Conservation (phyloP, 257 asterid genomes). For the Forsythia suspensa region DNA sequence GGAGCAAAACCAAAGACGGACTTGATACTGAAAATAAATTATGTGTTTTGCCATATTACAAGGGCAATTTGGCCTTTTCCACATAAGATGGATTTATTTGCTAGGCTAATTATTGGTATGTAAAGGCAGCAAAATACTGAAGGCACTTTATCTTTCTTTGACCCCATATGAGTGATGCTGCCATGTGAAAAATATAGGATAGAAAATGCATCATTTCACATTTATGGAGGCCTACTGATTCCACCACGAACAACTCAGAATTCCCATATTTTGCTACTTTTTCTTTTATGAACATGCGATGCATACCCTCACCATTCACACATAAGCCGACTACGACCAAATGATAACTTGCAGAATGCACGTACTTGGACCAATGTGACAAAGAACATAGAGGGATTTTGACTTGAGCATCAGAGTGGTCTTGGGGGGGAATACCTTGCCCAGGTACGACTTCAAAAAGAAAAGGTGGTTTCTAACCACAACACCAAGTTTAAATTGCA, state of each 20-base stretch:
- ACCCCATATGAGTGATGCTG: conserved; percentile 34
- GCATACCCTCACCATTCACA: conserved; percentile 27
- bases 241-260: conserved; percentile 26
- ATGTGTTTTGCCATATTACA: neutral
- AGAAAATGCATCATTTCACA: conserved; percentile 17
- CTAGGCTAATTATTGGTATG: conserved; percentile 10
- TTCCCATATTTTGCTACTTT: conserved; percentile 27
- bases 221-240: conserved; percentile 11
- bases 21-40: neutral
- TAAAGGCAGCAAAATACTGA: conserved; percentile 21
- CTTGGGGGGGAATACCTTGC: too few species aligned
- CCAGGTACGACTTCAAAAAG: too few species aligned
- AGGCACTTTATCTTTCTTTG: conserved; percentile 20
- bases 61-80: conserved; percentile 7
- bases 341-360: conserved; percentile 41
- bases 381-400: conserved; percentile 1
- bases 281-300: conserved; percentile 46
- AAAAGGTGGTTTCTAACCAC: neutral
- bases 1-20: neutral
- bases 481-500: neutral
- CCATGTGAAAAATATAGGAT: conserved; percentile 46
- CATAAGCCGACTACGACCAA: conserved; percentile 40
- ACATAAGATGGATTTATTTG: neutral
- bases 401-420: neutral
- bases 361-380: conserved; percentile 18